These are phyloP conservation scores for Blumeria hordei DNA, from an alignment of 2,329 filamentous ascomycete genomes.

Conservation along the genomic window DNA sequence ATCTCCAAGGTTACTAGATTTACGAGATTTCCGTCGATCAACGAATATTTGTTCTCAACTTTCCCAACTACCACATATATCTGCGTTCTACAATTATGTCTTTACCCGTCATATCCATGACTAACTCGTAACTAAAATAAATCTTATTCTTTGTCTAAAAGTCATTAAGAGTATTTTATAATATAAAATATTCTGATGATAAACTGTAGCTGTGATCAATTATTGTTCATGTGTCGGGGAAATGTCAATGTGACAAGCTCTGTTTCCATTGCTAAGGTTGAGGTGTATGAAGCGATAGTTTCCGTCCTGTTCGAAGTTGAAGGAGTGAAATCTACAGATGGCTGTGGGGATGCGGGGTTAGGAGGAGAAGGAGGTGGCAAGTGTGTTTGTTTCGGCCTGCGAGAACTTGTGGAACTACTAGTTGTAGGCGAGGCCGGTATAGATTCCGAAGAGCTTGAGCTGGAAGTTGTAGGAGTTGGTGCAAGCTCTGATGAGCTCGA, in stretches of 20 bases:
- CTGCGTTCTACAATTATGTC: too few species aligned
- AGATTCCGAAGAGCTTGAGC: neutral
- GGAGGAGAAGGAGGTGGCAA: neutral
- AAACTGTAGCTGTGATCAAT: slow-evolving; percentile 3
- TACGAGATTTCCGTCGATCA: too few species aligned
- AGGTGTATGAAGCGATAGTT: slow-evolving; percentile 1
- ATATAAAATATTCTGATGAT: neutral
- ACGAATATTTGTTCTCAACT: too few species aligned
- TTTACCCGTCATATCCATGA: too few species aligned
- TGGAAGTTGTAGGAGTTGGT: neutral
- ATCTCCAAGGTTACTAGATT: too few species aligned
- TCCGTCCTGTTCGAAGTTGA: neutral
- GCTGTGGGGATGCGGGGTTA: neutral
- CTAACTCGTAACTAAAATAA: too few species aligned
- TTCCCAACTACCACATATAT: too few species aligned
- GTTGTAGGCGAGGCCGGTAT: neutral
- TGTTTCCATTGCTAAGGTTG: slow-evolving; percentile 3
- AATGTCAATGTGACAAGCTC: slow-evolving; percentile 2
- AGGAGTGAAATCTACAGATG: neutral
- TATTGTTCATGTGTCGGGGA: slow-evolving; percentile 4
- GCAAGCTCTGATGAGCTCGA: neutral
- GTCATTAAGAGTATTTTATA: too few species aligned
- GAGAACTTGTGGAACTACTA: neutral
- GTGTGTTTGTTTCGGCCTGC: neutral
- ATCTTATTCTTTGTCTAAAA: too few species aligned